A percentile compares a stretch with the other conserved stretches of the same genome.
phyloP scores from a whole-genome alignment of 2,329 filamentous ascomycete genomes.

The Lecanosticta acicola region DNA sequence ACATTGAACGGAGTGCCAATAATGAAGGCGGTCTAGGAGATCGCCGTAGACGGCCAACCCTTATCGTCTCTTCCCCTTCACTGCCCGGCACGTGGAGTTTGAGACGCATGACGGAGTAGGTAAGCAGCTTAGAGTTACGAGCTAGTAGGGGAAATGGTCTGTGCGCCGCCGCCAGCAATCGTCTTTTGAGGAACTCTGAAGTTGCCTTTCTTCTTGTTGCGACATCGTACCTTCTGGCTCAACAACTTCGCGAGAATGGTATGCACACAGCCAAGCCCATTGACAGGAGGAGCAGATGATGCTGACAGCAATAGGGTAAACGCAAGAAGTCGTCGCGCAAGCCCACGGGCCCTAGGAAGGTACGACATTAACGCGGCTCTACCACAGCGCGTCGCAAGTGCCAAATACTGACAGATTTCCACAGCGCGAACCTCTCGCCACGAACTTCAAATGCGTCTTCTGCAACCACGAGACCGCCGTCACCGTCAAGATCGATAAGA shows the following conservation, averaged over 20 bases:
- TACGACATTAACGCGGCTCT: slow-evolving; percentile 34
- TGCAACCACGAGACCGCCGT: slow-evolving; percentile 97
- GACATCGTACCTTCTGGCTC: too few species aligned
- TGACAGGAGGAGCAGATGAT: not conserved
- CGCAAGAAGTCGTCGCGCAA: slow-evolving; percentile 81
- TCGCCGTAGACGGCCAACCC: not conserved
- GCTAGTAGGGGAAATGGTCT: not conserved
- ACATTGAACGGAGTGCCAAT: too few species aligned
- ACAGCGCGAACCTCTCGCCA: slow-evolving; percentile 61
- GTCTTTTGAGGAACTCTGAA: too few species aligned
- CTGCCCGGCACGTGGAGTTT: not conserved
- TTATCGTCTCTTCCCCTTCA: not conserved
- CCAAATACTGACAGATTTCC: slow-evolving; percentile 3
- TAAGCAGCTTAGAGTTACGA: not conserved
- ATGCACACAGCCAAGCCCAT: not conserved
- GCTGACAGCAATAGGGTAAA: slow-evolving; percentile 59
- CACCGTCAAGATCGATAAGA: slow-evolving; percentile 87
- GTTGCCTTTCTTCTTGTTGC: too few species aligned
- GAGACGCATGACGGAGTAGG: not conserved
- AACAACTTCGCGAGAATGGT: too few species aligned
- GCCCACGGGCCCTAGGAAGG: slow-evolving; percentile 73
- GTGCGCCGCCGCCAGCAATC: too few species aligned
- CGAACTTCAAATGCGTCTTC: slow-evolving; percentile 92
- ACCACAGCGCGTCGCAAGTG: not conserved
- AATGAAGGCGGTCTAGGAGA: not conserved